These are phyloP conservation scores for Coemansia asiatica DNA, from an alignment of 192 early-diverging fungal species.

Conservation along the genomic window DNA sequence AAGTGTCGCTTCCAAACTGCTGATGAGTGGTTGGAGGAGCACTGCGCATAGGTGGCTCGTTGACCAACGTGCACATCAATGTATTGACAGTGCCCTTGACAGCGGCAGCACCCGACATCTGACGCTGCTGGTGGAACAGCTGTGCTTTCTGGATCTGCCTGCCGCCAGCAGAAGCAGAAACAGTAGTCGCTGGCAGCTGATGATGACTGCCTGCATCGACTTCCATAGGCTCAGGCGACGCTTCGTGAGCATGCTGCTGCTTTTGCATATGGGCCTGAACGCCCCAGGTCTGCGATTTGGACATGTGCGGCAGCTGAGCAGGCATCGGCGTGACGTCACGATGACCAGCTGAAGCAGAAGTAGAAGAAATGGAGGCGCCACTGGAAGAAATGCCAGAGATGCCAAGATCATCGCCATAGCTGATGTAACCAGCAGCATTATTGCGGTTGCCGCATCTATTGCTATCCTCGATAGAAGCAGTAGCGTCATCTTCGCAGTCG, in stretches of 20 bases:
- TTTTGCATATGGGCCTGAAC: neutral
- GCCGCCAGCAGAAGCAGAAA: too few species aligned
- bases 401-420: neutral
- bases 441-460: neutral
- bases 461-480: neutral
- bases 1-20: slow-evolving; percentile 13
- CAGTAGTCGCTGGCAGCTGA: slow-evolving; percentile 10
- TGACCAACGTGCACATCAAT: slow-evolving; percentile 44
- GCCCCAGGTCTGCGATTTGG: slow-evolving; percentile 34
- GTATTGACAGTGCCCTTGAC: slow-evolving; percentile 47
- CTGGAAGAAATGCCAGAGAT: neutral
- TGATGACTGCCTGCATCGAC: slow-evolving; percentile 7
- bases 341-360: slow-evolving; percentile 6
- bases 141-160: slow-evolving; percentile 29
- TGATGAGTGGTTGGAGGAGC: slow-evolving; percentile 21
- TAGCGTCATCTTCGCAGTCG: slow-evolving; percentile 15
- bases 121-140: slow-evolving; percentile 39
- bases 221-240: slow-evolving; percentile 11
- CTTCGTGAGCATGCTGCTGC: neutral
- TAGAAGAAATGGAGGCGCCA: neutral
- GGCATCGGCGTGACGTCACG: slow-evolving; percentile 4
- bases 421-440: slow-evolving; percentile 4
- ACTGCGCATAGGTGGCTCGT: slow-evolving; percentile 27
- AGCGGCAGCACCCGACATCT: slow-evolving; percentile 10
- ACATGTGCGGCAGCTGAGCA: slow-evolving; percentile 8